Evolutionary conservation across 2,329 filamentous ascomycete species (phyloP).

Genomic region (Fusarium domesticum): DNA sequence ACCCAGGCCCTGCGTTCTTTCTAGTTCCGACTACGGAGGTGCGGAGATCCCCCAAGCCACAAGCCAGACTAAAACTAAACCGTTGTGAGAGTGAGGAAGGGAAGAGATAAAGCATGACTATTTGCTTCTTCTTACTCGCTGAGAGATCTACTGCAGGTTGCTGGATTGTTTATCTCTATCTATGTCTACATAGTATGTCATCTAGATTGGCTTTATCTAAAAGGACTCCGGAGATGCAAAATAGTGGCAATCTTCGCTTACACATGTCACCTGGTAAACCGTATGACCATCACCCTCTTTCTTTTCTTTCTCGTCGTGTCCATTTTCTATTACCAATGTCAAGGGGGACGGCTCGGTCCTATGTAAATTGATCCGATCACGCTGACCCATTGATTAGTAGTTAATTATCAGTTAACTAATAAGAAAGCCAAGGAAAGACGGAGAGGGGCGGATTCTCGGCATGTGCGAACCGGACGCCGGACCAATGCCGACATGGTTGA

Average conservation of each 20-base stretch:
- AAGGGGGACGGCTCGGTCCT: slow-evolving; percentile 9
- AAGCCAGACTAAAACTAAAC: slow-evolving; percentile 2
- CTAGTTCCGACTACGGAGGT: slow-evolving; percentile 29
- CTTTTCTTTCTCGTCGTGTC: slow-evolving; percentile 1
- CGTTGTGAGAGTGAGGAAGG: slow-evolving; percentile 2
- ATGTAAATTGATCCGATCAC: slow-evolving; percentile 20
- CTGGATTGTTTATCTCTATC: neutral
- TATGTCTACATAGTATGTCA: neutral
- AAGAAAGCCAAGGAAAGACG: slow-evolving; percentile 8
- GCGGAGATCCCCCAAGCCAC: slow-evolving; percentile 21
- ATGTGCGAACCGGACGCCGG: slow-evolving; percentile 23
- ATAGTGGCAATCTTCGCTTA: slow-evolving; percentile 11
- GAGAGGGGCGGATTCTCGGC: neutral
- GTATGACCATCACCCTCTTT: slow-evolving; percentile 18
- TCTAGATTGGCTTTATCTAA: neutral
- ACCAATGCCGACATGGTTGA: slow-evolving; percentile 25
- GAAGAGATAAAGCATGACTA: neutral
- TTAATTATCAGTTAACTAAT: slow-evolving; percentile 21
- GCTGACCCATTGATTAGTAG: slow-evolving; percentile 27
- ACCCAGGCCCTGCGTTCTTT: neutral
- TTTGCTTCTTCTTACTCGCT: neutral
- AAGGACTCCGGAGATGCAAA: slow-evolving; percentile 20
- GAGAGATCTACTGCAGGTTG: neutral
- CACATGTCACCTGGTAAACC: slow-evolving; percentile 22
- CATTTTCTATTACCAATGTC: neutral